phyloP scores from a whole-genome alignment of 2,329 filamentous ascomycete genomes.

The Fusarium drepaniforme region DNA sequence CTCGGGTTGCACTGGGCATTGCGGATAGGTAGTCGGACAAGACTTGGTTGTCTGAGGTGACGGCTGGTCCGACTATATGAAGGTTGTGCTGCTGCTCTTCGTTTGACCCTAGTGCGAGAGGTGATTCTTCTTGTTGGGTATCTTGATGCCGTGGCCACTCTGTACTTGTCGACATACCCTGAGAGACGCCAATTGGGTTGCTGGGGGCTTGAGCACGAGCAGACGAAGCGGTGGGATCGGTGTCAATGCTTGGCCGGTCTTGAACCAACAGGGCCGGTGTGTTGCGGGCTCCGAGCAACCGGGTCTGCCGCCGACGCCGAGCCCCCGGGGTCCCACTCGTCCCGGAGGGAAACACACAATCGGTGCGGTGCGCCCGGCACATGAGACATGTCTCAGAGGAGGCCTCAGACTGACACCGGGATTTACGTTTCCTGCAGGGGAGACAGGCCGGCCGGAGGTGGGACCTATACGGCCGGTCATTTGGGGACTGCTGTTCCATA shows the following conservation, averaged over 20 bases:
- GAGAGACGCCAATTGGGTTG: neutral
- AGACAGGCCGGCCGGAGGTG: conserved; percentile 72
- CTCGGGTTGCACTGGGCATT: conserved; percentile 46
- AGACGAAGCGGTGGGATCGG: no score
- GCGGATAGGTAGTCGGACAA: conserved; percentile 67
- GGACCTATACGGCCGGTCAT: conserved; percentile 67
- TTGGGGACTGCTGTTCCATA: conserved; percentile 26
- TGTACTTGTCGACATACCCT: neutral
- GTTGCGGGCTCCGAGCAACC: neutral
- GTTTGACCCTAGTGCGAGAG: conserved; percentile 46
- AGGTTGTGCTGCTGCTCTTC: conserved; percentile 57
- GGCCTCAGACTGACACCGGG: conserved; percentile 69
- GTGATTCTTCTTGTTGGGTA: conserved; percentile 38
- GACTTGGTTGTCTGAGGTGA: conserved; percentile 70
- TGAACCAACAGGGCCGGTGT: no score
- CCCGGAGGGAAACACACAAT: conserved; percentile 64
- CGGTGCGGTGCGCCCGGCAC: conserved; percentile 68
- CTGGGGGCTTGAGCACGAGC: no score
- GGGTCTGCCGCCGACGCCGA: conserved; percentile 25
- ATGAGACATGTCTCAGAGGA: conserved; percentile 65
- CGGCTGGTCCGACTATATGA: conserved; percentile 70
- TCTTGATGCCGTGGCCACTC: conserved; percentile 10
- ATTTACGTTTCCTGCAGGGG: conserved; percentile 70
- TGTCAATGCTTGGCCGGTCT: no score
- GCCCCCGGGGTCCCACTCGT: conserved; percentile 26